These are phyloP conservation scores for Tagetes patula DNA, from an alignment of 129 eudicot genomes.

Conservation along the genomic window DNA sequence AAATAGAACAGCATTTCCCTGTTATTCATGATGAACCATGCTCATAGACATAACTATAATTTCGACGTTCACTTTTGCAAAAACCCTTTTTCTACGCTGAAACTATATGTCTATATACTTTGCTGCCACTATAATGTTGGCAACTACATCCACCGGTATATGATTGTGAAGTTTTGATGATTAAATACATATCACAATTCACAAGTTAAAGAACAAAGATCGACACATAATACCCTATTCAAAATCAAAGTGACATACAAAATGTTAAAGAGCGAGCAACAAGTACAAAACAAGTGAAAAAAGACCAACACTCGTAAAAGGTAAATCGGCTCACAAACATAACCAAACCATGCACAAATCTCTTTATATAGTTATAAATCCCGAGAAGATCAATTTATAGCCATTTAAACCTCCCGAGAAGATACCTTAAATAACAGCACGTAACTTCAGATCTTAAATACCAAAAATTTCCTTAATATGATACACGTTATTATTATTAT, in stretches of 20 bases:
- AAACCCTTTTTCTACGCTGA: neutral
- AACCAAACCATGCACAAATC: constrained; percentile 11
- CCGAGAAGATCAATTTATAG: constrained; percentile 4
- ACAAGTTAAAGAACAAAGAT: neutral
- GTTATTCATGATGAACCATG: neutral
- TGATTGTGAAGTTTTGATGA: neutral
- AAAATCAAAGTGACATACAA: neutral
- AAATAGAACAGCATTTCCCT: neutral
- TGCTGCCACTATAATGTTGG: neutral
- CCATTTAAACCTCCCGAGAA: neutral
- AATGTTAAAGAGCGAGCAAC: neutral
- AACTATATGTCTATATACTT: neutral
- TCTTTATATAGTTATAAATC: neutral
- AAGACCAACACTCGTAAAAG: neutral
- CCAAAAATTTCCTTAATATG: neutral
- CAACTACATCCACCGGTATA: neutral
- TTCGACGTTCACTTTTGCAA: neutral
- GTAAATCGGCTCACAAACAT: neutral
- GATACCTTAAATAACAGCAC: constrained; percentile 2
- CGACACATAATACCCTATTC: neutral
- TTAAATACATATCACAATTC: neutral
- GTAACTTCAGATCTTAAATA: constrained; percentile 6
- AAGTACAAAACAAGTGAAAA: neutral
- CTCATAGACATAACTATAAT: neutral
- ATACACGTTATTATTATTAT: too few species aligned